Evolutionary conservation across 371 early-diverging fungal species (phyloP).

Genomic region (Rhizopus sp.): DNA sequence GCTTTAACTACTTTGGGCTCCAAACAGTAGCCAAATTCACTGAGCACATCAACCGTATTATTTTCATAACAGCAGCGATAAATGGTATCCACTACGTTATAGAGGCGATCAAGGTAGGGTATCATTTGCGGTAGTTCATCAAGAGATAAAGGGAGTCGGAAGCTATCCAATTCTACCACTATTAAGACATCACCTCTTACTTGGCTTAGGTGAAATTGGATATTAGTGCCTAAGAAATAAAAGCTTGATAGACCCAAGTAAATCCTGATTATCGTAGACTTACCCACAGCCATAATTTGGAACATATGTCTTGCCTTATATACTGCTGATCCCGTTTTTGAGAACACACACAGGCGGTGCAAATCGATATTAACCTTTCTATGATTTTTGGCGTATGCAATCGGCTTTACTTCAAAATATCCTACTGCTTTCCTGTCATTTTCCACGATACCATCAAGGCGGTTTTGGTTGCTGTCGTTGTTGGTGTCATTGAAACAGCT

Average conservation of each 20-base stretch:
- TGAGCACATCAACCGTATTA: no score
- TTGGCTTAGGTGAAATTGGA: not conserved
- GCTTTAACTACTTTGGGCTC: conserved; percentile 1
- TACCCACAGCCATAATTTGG: no score
- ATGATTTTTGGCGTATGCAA: no score
- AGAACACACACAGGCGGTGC: no score
- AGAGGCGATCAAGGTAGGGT: conserved; percentile 1
- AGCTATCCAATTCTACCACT: conserved; percentile 5
- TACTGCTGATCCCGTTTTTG: no score
- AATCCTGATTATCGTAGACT: conserved; percentile 6
- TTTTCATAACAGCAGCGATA: not conserved
- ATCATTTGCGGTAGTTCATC: conserved; percentile 1
- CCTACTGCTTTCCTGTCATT: no score
- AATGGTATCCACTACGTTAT: conserved; percentile 9
- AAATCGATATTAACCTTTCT: no score
- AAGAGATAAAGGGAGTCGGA: not conserved
- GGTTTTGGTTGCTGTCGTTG: no score
- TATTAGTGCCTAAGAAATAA: conserved; percentile 1
- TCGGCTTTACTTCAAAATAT: no score
- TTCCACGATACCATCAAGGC: no score
- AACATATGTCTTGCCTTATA: conserved; percentile 5
- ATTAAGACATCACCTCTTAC: not conserved
- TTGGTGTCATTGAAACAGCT: no score
- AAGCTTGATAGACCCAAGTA: not conserved
- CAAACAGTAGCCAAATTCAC: not conserved